Evolutionary conservation across 2,329 filamentous ascomycete genomes (phyloP).

Genomic region (Nemania sp.): DNA sequence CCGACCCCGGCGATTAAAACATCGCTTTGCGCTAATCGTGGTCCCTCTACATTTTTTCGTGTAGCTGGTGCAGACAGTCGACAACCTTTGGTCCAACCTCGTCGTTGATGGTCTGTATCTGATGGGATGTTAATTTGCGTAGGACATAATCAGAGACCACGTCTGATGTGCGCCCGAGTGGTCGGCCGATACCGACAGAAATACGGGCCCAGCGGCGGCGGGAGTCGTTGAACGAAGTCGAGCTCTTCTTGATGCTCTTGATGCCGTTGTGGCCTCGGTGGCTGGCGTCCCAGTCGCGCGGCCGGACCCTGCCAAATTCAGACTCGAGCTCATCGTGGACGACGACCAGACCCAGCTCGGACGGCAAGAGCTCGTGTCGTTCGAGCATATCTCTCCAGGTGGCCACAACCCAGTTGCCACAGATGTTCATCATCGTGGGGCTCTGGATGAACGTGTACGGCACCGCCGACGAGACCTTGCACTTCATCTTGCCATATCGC

Average conservation of each 20-base stretch:
- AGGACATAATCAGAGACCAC: slow-evolving; percentile 80
- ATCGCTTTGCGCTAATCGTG: background rate
- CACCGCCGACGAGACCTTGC: slow-evolving; percentile 50
- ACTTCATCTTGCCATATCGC: slow-evolving; percentile 54
- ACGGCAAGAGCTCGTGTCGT: slow-evolving; percentile 36
- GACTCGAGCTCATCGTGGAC: slow-evolving; percentile 89
- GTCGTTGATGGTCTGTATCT: slow-evolving; percentile 55
- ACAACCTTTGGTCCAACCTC: slow-evolving; percentile 57
- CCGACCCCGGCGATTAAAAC: too few relatives aligned
- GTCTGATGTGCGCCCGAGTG: slow-evolving; percentile 64
- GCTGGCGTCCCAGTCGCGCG: slow-evolving; percentile 66
- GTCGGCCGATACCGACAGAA: slow-evolving; percentile 86
- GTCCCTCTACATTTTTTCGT: slow-evolving; percentile 42
- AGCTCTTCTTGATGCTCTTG: slow-evolving; percentile 62
- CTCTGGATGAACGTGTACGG: slow-evolving; percentile 74
- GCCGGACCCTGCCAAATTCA: slow-evolving; percentile 66
- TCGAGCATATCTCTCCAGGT: slow-evolving; percentile 64
- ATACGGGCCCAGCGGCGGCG: slow-evolving; percentile 60
- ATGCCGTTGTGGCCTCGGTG: slow-evolving; percentile 75
- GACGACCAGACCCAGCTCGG: slow-evolving; percentile 64
- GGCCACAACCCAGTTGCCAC: slow-evolving; percentile 68
- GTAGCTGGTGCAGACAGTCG: slow-evolving; percentile 51
- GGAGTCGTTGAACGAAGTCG: slow-evolving; percentile 49
- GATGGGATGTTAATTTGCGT: slow-evolving; percentile 59
- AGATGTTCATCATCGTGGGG: slow-evolving; percentile 81